Percentiles rank a stretch among this genome's conserved stretches.
These are phyloP conservation scores for Diaporthe ampelina DNA, from an alignment of 2,329 filamentous ascomycete species.

Conservation along the genomic window DNA sequence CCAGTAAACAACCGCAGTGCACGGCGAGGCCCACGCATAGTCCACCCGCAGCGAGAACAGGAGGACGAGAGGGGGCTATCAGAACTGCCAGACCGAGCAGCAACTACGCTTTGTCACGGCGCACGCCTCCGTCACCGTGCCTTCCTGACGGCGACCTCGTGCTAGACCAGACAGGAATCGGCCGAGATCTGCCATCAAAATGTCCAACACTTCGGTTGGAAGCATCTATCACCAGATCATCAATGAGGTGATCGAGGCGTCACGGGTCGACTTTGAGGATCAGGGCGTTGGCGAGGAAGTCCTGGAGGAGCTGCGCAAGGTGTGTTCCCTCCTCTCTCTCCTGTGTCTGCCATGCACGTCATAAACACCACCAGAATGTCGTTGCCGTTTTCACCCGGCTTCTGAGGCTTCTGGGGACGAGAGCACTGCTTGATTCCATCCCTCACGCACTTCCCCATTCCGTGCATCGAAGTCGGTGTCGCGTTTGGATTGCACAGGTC, in stretches of 20 bases:
- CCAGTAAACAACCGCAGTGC: slow-evolving; percentile 8
- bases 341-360: neutral
- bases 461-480: slow-evolving; percentile 31
- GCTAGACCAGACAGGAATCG: neutral
- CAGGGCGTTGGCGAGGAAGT: slow-evolving; percentile 91
- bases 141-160: neutral
- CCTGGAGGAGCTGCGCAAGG: slow-evolving; percentile 87
- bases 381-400: neutral
- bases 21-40: neutral
- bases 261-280: slow-evolving; percentile 96
- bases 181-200: slow-evolving; percentile 50
- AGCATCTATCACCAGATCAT: slow-evolving; percentile 84
- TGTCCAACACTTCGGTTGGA: slow-evolving; percentile 76
- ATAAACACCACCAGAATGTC: neutral
- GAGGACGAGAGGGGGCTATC: neutral
- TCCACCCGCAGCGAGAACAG: neutral
- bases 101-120: neutral
- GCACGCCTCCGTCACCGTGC: neutral
- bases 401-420: neutral
- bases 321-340: slow-evolving; percentile 61
- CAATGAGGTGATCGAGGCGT: slow-evolving; percentile 90
- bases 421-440: neutral
- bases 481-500: neutral
- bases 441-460: neutral
- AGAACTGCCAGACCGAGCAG: slow-evolving; percentile 6